A percentile compares a stretch with the other conserved stretches of the same genome.
Evolutionary conservation across 2,329 filamentous ascomycete genomes (phyloP).

Genomic region (Calonectria pseudoreteaudii): DNA sequence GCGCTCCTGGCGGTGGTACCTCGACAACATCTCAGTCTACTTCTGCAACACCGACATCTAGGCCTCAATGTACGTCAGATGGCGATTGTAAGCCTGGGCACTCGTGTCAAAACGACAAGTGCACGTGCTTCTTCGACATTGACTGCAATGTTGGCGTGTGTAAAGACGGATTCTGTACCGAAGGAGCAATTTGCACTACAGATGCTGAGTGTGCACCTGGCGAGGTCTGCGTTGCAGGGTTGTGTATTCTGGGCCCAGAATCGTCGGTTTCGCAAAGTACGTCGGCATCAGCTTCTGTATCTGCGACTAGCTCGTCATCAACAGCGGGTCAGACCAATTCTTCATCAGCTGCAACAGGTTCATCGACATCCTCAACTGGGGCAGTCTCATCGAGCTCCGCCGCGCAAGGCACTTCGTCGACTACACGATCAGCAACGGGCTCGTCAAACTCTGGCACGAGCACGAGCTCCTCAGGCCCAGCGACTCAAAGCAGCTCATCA

Average conservation of each 20-base stretch:
- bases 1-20: background rate
- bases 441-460: background rate
- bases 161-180: background rate
- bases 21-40: background rate
- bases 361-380: background rate
- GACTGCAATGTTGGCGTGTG: background rate
- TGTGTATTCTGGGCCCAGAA: background rate
- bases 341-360: background rate
- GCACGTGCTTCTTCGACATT: background rate
- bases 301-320: background rate
- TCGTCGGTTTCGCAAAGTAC: background rate
- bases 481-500: background rate
- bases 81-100: background rate
- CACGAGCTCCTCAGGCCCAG: background rate
- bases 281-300: background rate
- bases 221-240: background rate
- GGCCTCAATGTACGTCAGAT: background rate
- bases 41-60: background rate
- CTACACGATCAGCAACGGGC: background rate
- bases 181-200: background rate
- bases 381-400: background rate
- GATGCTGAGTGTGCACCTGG: background rate
- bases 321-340: background rate
- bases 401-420: background rate
- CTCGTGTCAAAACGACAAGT: background rate